Evolutionary conservation across 2,329 filamentous ascomycete genomes (phyloP), one percentile per base, ranked within the genome.

Genomic region (Colletotrichum filicis): DNA sequence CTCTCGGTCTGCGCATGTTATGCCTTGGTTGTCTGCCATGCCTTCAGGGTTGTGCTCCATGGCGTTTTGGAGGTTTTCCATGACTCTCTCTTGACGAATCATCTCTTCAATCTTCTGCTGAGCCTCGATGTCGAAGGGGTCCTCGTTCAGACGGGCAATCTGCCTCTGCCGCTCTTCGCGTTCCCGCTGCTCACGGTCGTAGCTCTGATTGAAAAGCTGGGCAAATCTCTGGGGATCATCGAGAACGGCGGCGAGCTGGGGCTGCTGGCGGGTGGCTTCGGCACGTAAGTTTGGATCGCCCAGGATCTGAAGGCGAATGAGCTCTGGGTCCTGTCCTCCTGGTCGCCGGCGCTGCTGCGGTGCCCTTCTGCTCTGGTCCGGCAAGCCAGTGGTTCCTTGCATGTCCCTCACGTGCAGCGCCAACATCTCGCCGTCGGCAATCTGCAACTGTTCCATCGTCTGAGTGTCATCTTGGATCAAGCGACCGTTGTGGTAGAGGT

Each of bases 1-100:
- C 46, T 49, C 8, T 12, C 35, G 57, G 22, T 14, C n/a, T 5
- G 26, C 8, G 30, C 14, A 58, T 14, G 8, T 37, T 14, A 30
- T 26, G 28, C 37, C 12, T 71, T 46, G n/a, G n/a, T 22, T 11
- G 30, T 12, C 28, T 11, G 22, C 5, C 89, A 78, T 85, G 97
- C 96, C 96, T 90, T 98, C 97, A 0, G 97, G 97, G 79, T 97
- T 98, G 83, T 98, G 93, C 84, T 98, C 96, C 89, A 98, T 96
- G 55, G 97, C 97, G 83, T 95, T 97, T 80, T 98, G 95, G 73
- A 98, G 83, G 79, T 99, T 99, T 84, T 98, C 95, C 83, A 96
- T 95, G 58, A 99, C 96, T 19, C 93, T 89, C 84, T 98, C 94
- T 83, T 98, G 94, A 68, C 97, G 92, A 80, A 99, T 99, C 83